Base-by-base conservation (phyloP, 1,284 basidiomycete species). In the Pseudozyma flocculosa region DNA sequence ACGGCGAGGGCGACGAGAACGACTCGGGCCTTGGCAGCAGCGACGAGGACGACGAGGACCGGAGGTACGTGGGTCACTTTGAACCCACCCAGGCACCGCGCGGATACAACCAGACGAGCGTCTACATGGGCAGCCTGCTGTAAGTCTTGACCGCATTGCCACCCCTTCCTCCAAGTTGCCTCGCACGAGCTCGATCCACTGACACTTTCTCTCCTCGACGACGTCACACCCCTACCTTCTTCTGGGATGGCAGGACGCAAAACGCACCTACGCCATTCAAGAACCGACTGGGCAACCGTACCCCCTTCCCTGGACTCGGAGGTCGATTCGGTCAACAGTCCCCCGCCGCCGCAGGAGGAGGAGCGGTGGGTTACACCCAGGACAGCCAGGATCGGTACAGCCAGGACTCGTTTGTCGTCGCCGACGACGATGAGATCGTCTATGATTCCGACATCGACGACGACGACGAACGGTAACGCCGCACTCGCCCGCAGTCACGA, bases 21-120 rank as follows among this genome's bases (percentile, higher is more conserved):
- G 82, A 84, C 24, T 84, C 85, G 14, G 78, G 75, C 2, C 77
- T 81, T 19, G 61, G 64, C 7, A 78, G 73, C 1, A 79, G 74
- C 17, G 68, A 70, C 19, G 87, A 86, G 70, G 87, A 88, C 67
- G 84, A 46, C 52, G 66, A 69, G 46, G 89, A 92, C 72, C 80
- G 83, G 34, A 80, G 79, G 57, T 90, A 61, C 17, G 79, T 90
- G 17, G 82, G 85, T 50, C 84, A 87, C 48, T 79, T 77, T 53
- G 39, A 54, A 13, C 82, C 84, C 49, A 90, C 89, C 14, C 90
- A 92, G 74, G 82, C 82, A 17, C 85, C 87, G 15, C 81, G 84
- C n/a, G 87, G 86, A 13, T 92, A 75, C 61, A 50, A 75, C 41
- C 73, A 75, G 55, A 59, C 67, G 45, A 60, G 62, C 18, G 45